Base-by-base conservation (phyloP, 2,329 filamentous ascomycete genomes). In the Hawksworthiomyces lignivorus region DNA sequence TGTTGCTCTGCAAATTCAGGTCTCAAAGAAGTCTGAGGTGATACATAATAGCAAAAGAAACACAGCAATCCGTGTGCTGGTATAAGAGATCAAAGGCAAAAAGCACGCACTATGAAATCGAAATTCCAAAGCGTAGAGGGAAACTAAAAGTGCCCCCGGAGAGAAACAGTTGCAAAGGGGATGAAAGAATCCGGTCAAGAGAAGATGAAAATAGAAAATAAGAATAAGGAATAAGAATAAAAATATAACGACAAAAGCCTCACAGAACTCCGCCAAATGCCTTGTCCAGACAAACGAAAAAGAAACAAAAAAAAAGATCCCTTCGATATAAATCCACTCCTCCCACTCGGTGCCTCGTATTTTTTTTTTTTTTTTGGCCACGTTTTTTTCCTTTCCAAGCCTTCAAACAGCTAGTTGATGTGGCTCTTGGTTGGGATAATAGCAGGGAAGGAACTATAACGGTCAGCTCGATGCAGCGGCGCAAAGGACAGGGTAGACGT, bases 381-480 rank as follows among this genome's bases (percentile, higher is more conserved):
- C n/a, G n/a, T n/a, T n/a, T n/a, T n/a, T n/a, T n/a, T n/a, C n/a
- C n/a, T n/a, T n/a, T 24, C 21, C 12, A 4, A 11, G 11, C 10
- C n/a, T 17, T 56, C 62, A 77, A 26, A 78, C 72, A 42, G 73
- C 73, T 39, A 78, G 60, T 51, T 76, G 73, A 44, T 70, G 66
- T 19, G 68, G 67, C 45, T 76, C 72, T 51, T 77, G 70, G 48
- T 74, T 72, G 33, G 72, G 72, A 51, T 73, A 73, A 51, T 77
- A 79, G 55, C 75, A 72, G 36, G 75, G 75, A 42, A 79, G 56
- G 52, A 79, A 79, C 75, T 79, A 46, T 4, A 21, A 8, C n/a
- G n/a, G n/a, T n/a, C n/a, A n/a, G n/a, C n/a, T n/a, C n/a, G n/a
- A n/a, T n/a, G n/a, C n/a, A n/a, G n/a, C n/a, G n/a, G n/a, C n/a